Evolutionary conservation across 2,329 filamentous ascomycete genomes (phyloP).

Genomic region (Tolypocladium nubicola): DNA sequence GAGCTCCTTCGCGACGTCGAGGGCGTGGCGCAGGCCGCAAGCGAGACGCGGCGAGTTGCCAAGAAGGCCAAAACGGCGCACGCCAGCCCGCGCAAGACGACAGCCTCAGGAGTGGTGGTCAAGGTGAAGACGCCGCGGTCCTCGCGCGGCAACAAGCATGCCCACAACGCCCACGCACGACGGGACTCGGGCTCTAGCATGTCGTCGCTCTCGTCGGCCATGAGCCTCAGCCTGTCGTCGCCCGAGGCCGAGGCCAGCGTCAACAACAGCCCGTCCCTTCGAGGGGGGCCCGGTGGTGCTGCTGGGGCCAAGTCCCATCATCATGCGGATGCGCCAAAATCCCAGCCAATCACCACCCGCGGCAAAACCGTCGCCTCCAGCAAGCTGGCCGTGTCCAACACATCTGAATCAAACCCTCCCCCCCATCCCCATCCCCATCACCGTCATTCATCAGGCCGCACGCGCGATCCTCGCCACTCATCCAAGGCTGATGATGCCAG

Average conservation of each 20-base stretch:
- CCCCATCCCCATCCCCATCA: slow-evolving; percentile 7
- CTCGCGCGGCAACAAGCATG: slow-evolving; percentile 9
- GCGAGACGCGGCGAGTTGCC: slow-evolving; percentile 13
- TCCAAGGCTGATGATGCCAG: slow-evolving; percentile 19
- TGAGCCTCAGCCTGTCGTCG: slow-evolving; percentile 28
- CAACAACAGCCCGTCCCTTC: slow-evolving; percentile 16
- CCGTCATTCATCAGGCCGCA: slow-evolving; percentile 6
- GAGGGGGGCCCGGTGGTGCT: slow-evolving; percentile 12
- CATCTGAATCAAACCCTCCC: slow-evolving; percentile 25
- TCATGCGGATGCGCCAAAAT: slow-evolving; percentile 21
- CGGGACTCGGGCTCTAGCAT: slow-evolving; percentile 29
- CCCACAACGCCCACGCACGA: slow-evolving; percentile 8
- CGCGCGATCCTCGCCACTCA: slow-evolving; percentile 11
- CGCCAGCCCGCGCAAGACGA: slow-evolving; percentile 6
- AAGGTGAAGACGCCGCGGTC: slow-evolving; percentile 23
- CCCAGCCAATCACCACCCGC: slow-evolving; percentile 25
- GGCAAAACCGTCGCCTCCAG: slow-evolving; percentile 23
- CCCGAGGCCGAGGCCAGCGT: slow-evolving; percentile 15
- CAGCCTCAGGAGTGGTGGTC: slow-evolving; percentile 6
- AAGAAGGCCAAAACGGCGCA: slow-evolving; percentile 27
- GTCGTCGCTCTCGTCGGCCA: slow-evolving; percentile 29
- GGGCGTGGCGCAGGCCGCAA: neutral
- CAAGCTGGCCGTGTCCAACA: slow-evolving; percentile 24
- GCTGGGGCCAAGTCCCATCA: slow-evolving; percentile 16
- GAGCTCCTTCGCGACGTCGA: slow-evolving; percentile 29